phyloP scores from a whole-genome alignment of 768 basidiomycete genomes.

The Phylloporus scabripes region DNA sequence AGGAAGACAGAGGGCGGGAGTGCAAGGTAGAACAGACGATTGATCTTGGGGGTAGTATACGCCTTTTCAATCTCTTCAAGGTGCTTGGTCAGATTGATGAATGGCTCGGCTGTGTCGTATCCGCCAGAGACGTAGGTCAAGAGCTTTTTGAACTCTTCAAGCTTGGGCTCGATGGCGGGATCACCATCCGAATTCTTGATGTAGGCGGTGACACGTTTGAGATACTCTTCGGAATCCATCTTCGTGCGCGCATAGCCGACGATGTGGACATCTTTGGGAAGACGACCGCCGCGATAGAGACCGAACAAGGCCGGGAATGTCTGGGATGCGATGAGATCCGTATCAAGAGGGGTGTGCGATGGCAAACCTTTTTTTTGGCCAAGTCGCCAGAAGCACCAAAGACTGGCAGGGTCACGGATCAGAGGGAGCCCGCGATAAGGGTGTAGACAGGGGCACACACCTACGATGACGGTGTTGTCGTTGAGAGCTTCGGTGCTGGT shows the following conservation, averaged over 20 bases:
- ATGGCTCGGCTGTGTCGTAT: constrained; percentile 82
- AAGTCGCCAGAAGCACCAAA: constrained; percentile 96
- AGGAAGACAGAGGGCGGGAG: constrained; percentile 97
- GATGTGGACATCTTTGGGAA: constrained; percentile 82
- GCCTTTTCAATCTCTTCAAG: constrained; percentile 71
- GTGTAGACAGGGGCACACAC: constrained; percentile 38
- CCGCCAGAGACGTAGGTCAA: constrained; percentile 80
- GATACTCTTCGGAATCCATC: constrained; percentile 82
- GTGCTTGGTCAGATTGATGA: constrained; percentile 69
- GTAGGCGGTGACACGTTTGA: constrained; percentile 77
- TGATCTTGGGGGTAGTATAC: constrained; percentile 57
- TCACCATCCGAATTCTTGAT: constrained; percentile 75
- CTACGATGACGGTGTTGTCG: constrained; percentile 87
- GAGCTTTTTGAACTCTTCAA: constrained; percentile 80
- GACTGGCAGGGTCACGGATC: constrained; percentile 42
- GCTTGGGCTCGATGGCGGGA: constrained; percentile 47
- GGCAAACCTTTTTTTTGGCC: constrained; percentile 90
- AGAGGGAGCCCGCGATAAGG: constrained; percentile 5
- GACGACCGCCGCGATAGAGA: constrained; percentile 72
- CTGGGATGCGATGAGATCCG: constrained; percentile 35
- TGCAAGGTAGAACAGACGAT: constrained; percentile 95
- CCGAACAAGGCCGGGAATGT: constrained; percentile 95
- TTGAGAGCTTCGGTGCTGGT: constrained; percentile 62
- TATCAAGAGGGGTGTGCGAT: background rate
- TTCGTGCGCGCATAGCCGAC: constrained; percentile 97